These are phyloP conservation scores for Vicia sativa DNA, from an alignment of 306 rosid species.

Conservation along the genomic window DNA sequence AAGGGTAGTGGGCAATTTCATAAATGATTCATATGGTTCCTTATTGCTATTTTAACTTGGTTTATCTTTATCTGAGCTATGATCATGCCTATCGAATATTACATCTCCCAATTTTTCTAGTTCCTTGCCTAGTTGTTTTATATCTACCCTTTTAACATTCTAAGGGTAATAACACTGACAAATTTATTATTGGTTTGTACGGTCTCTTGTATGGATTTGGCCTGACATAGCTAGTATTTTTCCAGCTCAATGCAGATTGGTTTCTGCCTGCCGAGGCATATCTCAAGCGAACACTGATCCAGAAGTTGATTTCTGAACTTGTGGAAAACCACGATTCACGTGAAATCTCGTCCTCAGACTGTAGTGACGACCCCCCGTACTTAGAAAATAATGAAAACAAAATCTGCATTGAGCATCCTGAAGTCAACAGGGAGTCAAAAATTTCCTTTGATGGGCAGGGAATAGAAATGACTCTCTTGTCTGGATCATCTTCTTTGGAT, in stretches of 20 bases:
- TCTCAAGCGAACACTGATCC: slow-evolving; percentile 84
- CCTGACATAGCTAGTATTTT: slow-evolving; percentile 31
- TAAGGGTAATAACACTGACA: background rate
- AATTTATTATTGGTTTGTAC: slow-evolving; percentile 16
- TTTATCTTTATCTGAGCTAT: slow-evolving; percentile 23
- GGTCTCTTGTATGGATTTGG: slow-evolving; percentile 28
- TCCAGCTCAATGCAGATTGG: slow-evolving; percentile 87
- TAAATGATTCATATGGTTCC: slow-evolving; percentile 24
- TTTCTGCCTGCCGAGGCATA: slow-evolving; percentile 89
- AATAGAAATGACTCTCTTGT: slow-evolving; percentile 77
- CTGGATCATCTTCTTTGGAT: slow-evolving; percentile 64
- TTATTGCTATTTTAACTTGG: slow-evolving; percentile 5
- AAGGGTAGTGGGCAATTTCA: slow-evolving; percentile 3
- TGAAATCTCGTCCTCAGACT: slow-evolving; percentile 55
- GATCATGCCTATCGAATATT: slow-evolving; percentile 22
- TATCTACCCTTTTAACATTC: slow-evolving; percentile 32
- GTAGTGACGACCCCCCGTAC: slow-evolving; percentile 51
- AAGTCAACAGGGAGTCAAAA: slow-evolving; percentile 49
- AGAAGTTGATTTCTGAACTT: slow-evolving; percentile 77
- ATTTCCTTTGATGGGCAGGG: slow-evolving; percentile 55
- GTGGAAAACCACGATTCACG: slow-evolving; percentile 52
- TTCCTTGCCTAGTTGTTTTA: slow-evolving; percentile 10
- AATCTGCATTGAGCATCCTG: slow-evolving; percentile 47
- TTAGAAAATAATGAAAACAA: slow-evolving; percentile 47
- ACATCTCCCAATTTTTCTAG: slow-evolving; percentile 17